Percentiles rank a stretch among this genome's conserved stretches.
Evolutionary conservation across 495 filamentous ascomycete genomes (phyloP).

Genomic region (Saxophila tyrrhenica): DNA sequence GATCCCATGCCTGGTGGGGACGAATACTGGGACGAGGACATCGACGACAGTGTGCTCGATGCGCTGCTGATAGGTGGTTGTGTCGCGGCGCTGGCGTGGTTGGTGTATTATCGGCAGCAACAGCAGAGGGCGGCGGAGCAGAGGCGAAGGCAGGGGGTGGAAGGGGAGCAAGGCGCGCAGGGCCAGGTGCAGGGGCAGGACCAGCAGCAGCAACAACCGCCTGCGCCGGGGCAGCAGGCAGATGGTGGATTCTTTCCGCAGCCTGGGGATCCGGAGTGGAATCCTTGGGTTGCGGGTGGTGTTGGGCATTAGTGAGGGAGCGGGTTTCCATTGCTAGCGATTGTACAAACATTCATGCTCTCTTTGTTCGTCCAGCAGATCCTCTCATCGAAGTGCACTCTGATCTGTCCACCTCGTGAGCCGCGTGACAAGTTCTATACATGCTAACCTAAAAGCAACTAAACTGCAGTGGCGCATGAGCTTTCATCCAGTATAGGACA

Average conservation of each 20-base stretch:
- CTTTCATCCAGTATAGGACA: too few species aligned
- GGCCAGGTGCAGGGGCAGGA: constrained; percentile 9
- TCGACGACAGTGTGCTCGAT: constrained; percentile 71
- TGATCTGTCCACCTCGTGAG: too few species aligned
- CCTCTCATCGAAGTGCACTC: too few species aligned
- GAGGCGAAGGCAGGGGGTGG: constrained; percentile 32
- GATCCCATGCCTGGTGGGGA: constrained; percentile 38
- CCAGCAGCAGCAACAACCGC: constrained; percentile 13
- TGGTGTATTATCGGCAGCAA: constrained; percentile 77
- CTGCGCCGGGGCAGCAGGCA: constrained; percentile 30
- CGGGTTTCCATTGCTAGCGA: background rate
- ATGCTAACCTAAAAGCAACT: too few species aligned
- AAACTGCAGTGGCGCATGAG: too few species aligned
- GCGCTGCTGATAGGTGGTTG: constrained; percentile 72
- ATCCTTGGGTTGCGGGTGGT: constrained; percentile 61
- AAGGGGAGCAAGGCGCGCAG: constrained; percentile 20
- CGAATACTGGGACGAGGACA: constrained; percentile 46
- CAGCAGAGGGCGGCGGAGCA: constrained; percentile 36
- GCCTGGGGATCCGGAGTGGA: constrained; percentile 58
- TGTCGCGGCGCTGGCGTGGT: constrained; percentile 57
- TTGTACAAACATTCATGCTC: background rate
- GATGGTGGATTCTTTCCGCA: constrained; percentile 54
- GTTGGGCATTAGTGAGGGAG: constrained; percentile 60
- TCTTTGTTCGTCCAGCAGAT: background rate
- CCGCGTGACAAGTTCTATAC: too few species aligned